Base-by-base conservation (phyloP, 495 filamentous ascomycete genomes). In the Penicillium angulare region DNA sequence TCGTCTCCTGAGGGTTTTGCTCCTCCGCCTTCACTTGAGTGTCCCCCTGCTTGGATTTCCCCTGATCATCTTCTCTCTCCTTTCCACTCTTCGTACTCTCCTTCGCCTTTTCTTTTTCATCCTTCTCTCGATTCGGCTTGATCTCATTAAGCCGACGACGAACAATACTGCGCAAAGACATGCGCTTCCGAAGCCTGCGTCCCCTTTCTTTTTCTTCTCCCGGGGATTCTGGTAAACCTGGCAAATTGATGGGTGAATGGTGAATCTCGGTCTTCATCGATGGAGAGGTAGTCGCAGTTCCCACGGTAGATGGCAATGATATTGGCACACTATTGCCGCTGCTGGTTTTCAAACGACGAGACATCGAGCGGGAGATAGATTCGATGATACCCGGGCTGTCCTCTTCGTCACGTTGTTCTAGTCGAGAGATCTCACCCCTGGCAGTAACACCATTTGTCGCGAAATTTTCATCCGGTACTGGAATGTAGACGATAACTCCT, bases 401-500 rank as follows among this genome's bases (percentile, higher is more conserved):
- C 24, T 74, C 70, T 2, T 52, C 63, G 13, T 64, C 60, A 20
- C 63, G 56, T 23, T 67, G 77, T 53, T 79, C 79, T 23, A 85
- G 53, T 27, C 81, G 79, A 34, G 87, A 77, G 34, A 89, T 82
- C 61, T 87, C 82, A n/a, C 79, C 81, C 32, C 80, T 74, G 17
- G 87, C 69, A 0, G 89, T 93, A 43, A 71, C 79, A 10, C 88
- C 85, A 40, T 83, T 80, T n/a, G 70, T 80, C 0, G 87, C 89
- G 24, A 90, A 50, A 47, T 88, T 81, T 33, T 88, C 86, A 50
- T 92, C 88, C 0, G 74, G 57, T 3, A 86, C 78, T 5, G 85
- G 71, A n/a, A 80, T 62, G 59, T 89, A 96, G 32, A 85, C 79
- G 29, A 96, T 63, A 15, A 89, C 69, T 0, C 91, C 90, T 23